A percentile compares a stretch with the other conserved stretches of the same genome.
Evolutionary conservation across 495 filamentous ascomycete genomes (phyloP).

Genomic region (Penicillium atrosanguineum): DNA sequence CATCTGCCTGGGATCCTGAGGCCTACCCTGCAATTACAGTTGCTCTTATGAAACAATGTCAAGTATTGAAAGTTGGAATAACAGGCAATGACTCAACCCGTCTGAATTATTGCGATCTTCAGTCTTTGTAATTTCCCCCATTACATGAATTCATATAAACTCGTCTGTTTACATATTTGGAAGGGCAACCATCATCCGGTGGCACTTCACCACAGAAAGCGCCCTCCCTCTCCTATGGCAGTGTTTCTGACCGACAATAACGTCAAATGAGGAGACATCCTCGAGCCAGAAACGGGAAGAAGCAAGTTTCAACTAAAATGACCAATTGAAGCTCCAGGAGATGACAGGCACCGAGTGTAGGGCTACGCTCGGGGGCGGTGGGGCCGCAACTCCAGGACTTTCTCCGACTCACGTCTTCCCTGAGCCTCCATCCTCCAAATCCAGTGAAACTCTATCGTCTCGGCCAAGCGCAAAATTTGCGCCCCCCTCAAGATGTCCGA

Average conservation of each 20-base stretch:
- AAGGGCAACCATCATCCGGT: too few species aligned
- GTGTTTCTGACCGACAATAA: too few species aligned
- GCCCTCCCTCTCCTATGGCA: too few species aligned
- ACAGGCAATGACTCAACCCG: too few species aligned
- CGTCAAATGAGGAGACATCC: too few species aligned
- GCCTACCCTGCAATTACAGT: neutral
- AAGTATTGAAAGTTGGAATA: too few species aligned
- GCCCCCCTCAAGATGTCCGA: conserved; percentile 37
- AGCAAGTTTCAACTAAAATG: neutral
- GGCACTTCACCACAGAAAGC: too few species aligned
- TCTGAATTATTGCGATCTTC: too few species aligned
- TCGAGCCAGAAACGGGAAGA: neutral
- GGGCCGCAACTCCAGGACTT: neutral
- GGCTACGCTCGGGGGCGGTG: neutral
- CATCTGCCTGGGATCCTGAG: neutral
- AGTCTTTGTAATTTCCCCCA: too few species aligned
- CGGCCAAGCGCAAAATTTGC: neutral
- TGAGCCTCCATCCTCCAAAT: neutral
- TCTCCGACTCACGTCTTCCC: neutral
- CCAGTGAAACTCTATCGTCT: neutral
- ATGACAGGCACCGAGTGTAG: neutral
- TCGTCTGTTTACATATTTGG: too few species aligned
- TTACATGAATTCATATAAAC: too few species aligned
- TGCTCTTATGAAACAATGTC: neutral
- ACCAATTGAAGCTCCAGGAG: neutral